phyloP scores from a whole-genome alignment of 1,284 basidiomycete species.

The Ceratobasidium sp. region DNA sequence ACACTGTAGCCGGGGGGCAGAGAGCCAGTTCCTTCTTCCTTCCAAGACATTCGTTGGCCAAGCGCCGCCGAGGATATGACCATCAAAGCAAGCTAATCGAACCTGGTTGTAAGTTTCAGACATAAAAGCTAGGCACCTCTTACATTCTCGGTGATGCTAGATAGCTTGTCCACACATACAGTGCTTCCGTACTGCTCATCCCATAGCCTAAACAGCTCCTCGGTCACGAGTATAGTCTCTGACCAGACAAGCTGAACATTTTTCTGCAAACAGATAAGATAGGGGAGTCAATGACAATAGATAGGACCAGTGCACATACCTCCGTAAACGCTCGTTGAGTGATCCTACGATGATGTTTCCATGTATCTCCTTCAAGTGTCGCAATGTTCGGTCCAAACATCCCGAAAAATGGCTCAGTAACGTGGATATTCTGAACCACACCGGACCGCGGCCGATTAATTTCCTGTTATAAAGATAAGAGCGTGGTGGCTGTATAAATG shows the following conservation, averaged over 20 bases:
- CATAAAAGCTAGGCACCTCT: background rate
- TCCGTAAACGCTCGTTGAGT: slow-evolving; percentile 40
- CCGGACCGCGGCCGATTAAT: background rate
- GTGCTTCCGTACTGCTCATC: background rate
- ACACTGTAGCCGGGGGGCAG: background rate
- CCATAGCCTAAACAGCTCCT: slow-evolving; percentile 9
- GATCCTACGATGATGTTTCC: slow-evolving; percentile 43
- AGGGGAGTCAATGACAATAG: background rate
- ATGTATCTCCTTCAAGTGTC: slow-evolving; percentile 36
- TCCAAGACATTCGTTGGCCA: slow-evolving; percentile 27
- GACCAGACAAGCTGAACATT: slow-evolving; percentile 25
- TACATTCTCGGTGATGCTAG: slow-evolving; percentile 7
- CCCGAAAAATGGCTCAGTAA: background rate
- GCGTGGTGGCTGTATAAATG: background rate
- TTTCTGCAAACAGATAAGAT: background rate
- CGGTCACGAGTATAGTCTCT: slow-evolving; percentile 7
- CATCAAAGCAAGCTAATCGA: slow-evolving; percentile 14
- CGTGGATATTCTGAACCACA: background rate
- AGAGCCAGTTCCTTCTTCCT: background rate
- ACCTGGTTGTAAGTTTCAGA: background rate
- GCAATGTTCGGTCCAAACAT: slow-evolving; percentile 39
- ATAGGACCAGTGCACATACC: background rate
- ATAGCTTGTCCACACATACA: background rate
- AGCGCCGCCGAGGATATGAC: slow-evolving; percentile 25
- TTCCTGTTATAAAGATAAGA: background rate